A percentile compares a stretch with the other conserved stretches of the same genome.
Conservation (phyloP, 73 alveolate genomes). For the Stentor coeruleus region DNA sequence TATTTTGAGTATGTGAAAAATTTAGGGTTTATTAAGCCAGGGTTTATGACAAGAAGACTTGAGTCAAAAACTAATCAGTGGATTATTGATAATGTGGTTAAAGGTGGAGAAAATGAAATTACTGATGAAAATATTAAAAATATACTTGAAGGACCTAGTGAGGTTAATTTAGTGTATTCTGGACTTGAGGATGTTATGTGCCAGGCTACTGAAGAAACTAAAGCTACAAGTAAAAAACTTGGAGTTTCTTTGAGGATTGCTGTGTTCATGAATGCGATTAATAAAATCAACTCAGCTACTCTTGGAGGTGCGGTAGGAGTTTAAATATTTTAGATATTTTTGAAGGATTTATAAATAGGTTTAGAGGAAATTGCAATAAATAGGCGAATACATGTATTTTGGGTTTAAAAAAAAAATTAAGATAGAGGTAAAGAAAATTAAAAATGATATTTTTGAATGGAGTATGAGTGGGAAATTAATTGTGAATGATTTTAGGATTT, state of each 20-base stretch:
- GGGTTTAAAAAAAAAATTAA: too few species aligned
- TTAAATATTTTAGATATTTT: too few species aligned
- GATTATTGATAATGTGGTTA: constrained; percentile 23
- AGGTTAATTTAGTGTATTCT: constrained; percentile 75
- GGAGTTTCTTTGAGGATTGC: constrained; percentile 76
- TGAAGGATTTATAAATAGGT: not conserved
- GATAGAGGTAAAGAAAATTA: too few species aligned
- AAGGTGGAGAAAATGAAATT: constrained; percentile 24
- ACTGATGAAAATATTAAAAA: constrained; percentile 33
- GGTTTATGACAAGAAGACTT: constrained; percentile 67
- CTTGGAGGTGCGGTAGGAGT: constrained; percentile 5
- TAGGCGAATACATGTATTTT: too few species aligned
- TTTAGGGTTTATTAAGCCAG: constrained; percentile 68
- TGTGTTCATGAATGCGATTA: constrained; percentile 65
- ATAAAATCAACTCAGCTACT: constrained; percentile 41
- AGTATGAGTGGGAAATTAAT: too few species aligned
- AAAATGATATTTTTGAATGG: too few species aligned
- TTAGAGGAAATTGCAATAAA: too few species aligned
- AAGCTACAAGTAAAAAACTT: constrained; percentile 35
- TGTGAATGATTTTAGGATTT: too few species aligned
- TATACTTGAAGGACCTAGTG: constrained; percentile 36
- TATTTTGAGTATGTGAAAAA: constrained; percentile 88
- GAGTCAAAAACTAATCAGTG: not conserved
- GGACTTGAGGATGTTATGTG: constrained; percentile 86
- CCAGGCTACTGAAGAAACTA: constrained; percentile 48